Conservation (phyloP, 2,329 filamentous ascomycete genomes). For the Zelopaecilomyces penicillatus region DNA sequence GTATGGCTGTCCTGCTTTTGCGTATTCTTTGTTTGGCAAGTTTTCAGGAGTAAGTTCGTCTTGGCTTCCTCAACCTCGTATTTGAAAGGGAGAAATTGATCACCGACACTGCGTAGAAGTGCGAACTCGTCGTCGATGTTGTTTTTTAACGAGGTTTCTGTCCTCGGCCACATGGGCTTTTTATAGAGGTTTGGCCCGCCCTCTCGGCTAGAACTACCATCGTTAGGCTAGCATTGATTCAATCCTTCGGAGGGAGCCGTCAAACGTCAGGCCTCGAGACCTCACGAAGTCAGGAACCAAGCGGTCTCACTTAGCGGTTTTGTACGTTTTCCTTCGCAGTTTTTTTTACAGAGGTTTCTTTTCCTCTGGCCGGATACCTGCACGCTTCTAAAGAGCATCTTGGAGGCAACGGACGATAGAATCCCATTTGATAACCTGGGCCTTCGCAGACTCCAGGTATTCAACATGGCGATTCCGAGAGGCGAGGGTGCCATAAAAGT, state of each 20-base stretch:
- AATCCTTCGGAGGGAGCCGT: not conserved
- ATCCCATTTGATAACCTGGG: no score
- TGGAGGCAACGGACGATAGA: no score
- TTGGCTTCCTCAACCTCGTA: slow-evolving; percentile 4
- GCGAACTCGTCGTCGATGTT: slow-evolving; percentile 7
- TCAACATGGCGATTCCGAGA: no score
- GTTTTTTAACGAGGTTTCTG: slow-evolving; percentile 1
- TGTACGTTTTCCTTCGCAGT: not conserved
- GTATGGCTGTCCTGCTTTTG: no score
- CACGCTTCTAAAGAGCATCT: no score
- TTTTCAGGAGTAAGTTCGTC: slow-evolving; percentile 1
- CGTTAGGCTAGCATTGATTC: not conserved
- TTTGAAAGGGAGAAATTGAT: slow-evolving; percentile 6
- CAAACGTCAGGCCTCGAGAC: not conserved
- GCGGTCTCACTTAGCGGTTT: not conserved
- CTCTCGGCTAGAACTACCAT: not conserved
- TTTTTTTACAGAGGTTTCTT: not conserved
- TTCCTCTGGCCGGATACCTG: not conserved
- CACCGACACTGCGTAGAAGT: slow-evolving; percentile 8
- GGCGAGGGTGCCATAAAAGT: no score
- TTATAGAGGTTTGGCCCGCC: not conserved
- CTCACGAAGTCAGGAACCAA: not conserved
- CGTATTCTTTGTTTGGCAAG: no score
- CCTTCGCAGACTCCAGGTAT: no score
- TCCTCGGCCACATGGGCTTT: not conserved